phyloP scores from a whole-genome alignment of 371 early-diverging fungal genomes.

The Syncephalastrum contaminatum region DNA sequence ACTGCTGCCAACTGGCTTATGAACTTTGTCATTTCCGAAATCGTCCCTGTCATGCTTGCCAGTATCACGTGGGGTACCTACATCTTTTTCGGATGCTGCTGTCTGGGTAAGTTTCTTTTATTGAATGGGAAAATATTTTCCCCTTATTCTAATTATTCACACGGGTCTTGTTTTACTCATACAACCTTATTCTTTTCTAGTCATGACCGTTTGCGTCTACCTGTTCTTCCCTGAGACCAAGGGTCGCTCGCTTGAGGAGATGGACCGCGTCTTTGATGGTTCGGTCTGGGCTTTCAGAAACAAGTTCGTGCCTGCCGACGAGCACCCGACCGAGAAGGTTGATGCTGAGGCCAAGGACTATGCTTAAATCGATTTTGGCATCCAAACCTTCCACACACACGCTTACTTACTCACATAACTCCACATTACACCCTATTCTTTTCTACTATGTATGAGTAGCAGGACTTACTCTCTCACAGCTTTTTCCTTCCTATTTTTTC shows the following conservation, averaged over 20 bases:
- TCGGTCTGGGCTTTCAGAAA: constrained; percentile 10
- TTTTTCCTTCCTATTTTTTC: no score
- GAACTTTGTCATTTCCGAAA: constrained; percentile 43
- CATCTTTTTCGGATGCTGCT: constrained; percentile 58
- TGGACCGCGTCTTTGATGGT: constrained; percentile 55
- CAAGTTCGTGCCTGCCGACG: no score
- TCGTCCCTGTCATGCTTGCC: constrained; percentile 44
- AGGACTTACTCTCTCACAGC: constrained; percentile 6
- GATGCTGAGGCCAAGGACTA: neutral
- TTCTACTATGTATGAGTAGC: no score
- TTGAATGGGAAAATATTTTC: constrained; percentile 1
- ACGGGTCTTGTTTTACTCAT: neutral
- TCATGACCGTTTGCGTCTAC: constrained; percentile 35
- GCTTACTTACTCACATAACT: no score
- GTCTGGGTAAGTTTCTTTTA: constrained; percentile 5
- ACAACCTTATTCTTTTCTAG: constrained; percentile 18
- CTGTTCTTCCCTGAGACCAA: constrained; percentile 60
- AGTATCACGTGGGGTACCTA: constrained; percentile 53
- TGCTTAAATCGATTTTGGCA: no score
- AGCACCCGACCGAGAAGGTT: neutral
- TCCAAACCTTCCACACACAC: no score
- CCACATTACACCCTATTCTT: no score
- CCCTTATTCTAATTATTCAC: neutral
- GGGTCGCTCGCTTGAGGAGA: constrained; percentile 59
- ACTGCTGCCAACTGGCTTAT: constrained; percentile 71